Base-by-base conservation (phyloP, 306 rosid species). In the Quercus ilex region DNA sequence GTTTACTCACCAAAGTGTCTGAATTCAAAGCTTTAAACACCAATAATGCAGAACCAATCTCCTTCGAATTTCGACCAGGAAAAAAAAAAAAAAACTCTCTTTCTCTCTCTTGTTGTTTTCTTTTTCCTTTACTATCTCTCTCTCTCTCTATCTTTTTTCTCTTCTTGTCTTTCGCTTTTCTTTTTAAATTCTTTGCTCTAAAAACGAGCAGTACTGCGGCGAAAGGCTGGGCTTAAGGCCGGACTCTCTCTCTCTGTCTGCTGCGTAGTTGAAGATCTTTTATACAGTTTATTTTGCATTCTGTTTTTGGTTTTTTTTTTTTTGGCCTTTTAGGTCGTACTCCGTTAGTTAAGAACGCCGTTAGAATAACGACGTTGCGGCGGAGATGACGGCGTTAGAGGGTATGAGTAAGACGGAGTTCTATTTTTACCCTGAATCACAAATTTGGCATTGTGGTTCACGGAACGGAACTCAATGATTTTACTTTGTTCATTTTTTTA, bases 291-390 rank as follows among this genome's bases (percentile, higher is more conserved):
- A 41, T 41, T 57, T 83, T 25, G 83, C 81, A 17, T 74, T 74
- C 68, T 64, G 81, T 79, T 65, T 85, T 77, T 4, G 41, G 69
- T 49, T 38, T 79, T 59, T 70, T 56, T 73, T 6, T 6, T 35
- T 35, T 1, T 0, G 9, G 43, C 43, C 60, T 31, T 63, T 49
- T 26, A 56, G 62, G 72, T 35, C 67, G 74, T 38, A 59, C 78
- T 82, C 94, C 91, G 97, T 89, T 65, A 85, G 81, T 13, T 57
- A 23, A 1, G n/a, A 64, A 83, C 87, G 81, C 91, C 90, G 93
- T 90, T 82, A 21, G 4, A 1, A 9, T 72, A 74, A 87, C 90
- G 86, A 18, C 90, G 95, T 86, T 87, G 85, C 89, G 90, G 93
- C 89, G 71, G 74, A 30, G 20, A 26, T 84, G 78, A 92, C 97